Conservation (phyloP, 495 filamentous ascomycete species). For the Penicillium salamii region DNA sequence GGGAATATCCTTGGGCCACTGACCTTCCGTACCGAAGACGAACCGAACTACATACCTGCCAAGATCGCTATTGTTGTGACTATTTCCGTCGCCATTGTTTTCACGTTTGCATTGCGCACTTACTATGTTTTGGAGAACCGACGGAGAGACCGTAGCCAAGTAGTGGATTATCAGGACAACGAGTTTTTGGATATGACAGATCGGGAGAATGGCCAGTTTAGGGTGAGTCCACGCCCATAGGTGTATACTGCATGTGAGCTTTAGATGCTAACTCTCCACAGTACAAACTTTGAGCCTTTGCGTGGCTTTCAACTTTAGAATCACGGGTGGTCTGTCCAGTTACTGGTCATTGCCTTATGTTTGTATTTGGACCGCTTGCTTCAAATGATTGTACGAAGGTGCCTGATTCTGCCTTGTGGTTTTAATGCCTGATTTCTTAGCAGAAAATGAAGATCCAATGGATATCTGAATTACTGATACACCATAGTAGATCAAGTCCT, state of each 20-base stretch:
- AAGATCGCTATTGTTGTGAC: slow-evolving; percentile 57
- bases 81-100: neutral
- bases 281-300: neutral
- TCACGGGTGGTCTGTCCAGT: too few species aligned
- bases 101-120: slow-evolving; percentile 33
- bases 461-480: too few species aligned
- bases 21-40: slow-evolving; percentile 48
- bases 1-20: slow-evolving; percentile 55
- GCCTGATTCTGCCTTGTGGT: too few species aligned
- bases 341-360: too few species aligned
- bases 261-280: neutral
- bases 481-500: too few species aligned
- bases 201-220: slow-evolving; percentile 23
- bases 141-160: slow-evolving; percentile 41
- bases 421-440: too few species aligned
- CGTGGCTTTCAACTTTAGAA: too few species aligned
- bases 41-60: slow-evolving; percentile 55
- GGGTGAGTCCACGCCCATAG: too few species aligned
- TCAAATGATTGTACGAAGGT: too few species aligned
- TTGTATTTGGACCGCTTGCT: too few species aligned
- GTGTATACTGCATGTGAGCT: too few species aligned
- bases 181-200: slow-evolving; percentile 55
- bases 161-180: slow-evolving; percentile 44
- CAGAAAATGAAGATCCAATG: too few species aligned
- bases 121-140: slow-evolving; percentile 39